Evolutionary conservation across 2,329 filamentous ascomycete species (phyloP), one percentile per base, ranked within the genome.

Genomic region (Fusarium sp.): DNA sequence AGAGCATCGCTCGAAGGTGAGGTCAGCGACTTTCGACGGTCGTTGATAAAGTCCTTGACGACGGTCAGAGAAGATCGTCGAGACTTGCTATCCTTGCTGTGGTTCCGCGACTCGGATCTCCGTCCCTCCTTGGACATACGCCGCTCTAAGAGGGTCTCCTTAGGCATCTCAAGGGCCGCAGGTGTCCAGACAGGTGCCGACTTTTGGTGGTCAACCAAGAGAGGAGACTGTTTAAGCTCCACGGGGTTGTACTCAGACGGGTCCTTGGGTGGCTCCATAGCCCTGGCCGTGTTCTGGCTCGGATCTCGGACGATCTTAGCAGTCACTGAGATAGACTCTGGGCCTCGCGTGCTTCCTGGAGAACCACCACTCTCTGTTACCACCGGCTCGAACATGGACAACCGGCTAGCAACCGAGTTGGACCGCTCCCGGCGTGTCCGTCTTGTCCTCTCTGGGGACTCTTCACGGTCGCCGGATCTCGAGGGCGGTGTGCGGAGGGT

Each of bases 241-340:
- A 89, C 72, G 7, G 85, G 84, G 41, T 79, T 81, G 70, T 84
- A 87, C 20, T 90, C 88, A 3, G 80, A 81, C 20, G 80, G 78
- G 60, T 87, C 85, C 41, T 80, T 83, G 3, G 81, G 82, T 3
- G 81, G 76, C 20, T 89, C 87, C 2, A 84, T 78, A 23, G 81
- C 80, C 67, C 81, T 84, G 6, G 83, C 81, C 48, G 84, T 83
- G 23, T 81, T 81, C 37, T 88, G 85, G 23, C 80, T 81, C 13
- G 88, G 85, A 74, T 93, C 93, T 57, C 94, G 91, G 41, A 97
- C 86, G 72, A 97, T 97, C 61, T 92, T 91, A 58, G 95, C 94
- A 20, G 93, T 97, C 13, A 98, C 95, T 54, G 95, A 95, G n/a
- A 97, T 91, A 1, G 94, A 95, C 78, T 95, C 94, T 6, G 92